These are phyloP conservation scores for Dendrobium huoshanense DNA, from an alignment of 106 monocot genomes.

Conservation along the genomic window DNA sequence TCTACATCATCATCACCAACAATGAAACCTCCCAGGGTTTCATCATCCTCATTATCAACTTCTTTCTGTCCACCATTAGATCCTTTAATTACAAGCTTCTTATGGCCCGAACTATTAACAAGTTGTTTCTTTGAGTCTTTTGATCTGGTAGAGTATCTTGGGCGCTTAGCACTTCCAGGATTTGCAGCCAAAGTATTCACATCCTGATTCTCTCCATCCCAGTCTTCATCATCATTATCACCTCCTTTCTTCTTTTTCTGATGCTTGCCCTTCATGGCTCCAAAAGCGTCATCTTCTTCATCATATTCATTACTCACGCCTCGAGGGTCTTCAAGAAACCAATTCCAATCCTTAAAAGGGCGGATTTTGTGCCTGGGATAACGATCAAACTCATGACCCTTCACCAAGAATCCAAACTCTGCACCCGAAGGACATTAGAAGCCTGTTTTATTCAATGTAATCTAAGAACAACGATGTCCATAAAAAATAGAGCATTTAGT, in stretches of 20 bases:
- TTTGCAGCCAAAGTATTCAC: conserved; percentile 11
- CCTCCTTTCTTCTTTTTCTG: conserved; percentile 6
- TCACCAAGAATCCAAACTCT: conserved; percentile 25
- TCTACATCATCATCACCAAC: conserved; percentile 5
- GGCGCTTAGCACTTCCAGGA: conserved; percentile 16
- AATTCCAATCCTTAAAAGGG: conserved; percentile 11
- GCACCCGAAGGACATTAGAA: background rate
- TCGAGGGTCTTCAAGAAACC: conserved; percentile 20
- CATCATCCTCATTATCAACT: conserved; percentile 20
- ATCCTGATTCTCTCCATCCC: conserved; percentile 37
- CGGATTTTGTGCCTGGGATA: conserved; percentile 12
- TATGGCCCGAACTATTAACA: background rate
- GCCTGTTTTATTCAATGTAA: background rate
- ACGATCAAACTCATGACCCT: conserved; percentile 20
- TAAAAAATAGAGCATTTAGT: no score
- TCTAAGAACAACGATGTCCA: background rate
- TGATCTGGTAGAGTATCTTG: conserved; percentile 38
- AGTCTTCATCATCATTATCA: conserved; percentile 36
- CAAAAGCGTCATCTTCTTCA: conserved; percentile 4
- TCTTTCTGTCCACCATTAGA: conserved; percentile 3
- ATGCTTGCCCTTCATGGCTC: conserved; percentile 1
- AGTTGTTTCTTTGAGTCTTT: conserved; percentile 27
- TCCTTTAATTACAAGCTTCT: background rate
- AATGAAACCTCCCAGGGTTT: conserved; percentile 4
- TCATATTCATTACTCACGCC: conserved; percentile 1